Conservation (phyloP, 164 flowering plant species). For the Cinnamomum micranthum region DNA sequence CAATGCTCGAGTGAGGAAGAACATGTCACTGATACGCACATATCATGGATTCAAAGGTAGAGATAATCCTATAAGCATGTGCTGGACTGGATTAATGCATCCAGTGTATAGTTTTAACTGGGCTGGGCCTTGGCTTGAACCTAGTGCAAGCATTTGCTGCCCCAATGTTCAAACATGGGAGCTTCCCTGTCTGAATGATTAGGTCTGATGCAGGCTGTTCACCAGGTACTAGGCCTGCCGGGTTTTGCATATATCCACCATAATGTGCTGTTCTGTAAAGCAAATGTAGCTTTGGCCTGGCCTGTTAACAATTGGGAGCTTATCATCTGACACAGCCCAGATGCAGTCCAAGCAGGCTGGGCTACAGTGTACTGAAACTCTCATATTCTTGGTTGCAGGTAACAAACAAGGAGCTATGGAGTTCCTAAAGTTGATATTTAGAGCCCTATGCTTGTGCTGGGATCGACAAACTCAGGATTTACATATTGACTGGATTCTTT, state of each 20-base stretch:
- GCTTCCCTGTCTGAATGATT: background rate
- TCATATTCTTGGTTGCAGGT: constrained; percentile 38
- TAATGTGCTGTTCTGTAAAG: background rate
- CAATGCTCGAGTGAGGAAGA: constrained; percentile 83
- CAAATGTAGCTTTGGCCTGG: background rate
- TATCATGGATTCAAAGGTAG: constrained; percentile 96
- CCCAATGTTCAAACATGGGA: background rate
- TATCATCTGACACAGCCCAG: background rate
- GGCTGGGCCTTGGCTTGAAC: background rate
- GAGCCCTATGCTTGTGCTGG: constrained; percentile 99
- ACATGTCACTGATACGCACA: constrained; percentile 74
- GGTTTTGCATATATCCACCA: too few relatives aligned
- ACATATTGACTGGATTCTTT: constrained; percentile 88
- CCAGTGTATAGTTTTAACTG: background rate
- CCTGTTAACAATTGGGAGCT: background rate
- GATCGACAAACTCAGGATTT: constrained; percentile 97
- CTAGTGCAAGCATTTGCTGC: background rate
- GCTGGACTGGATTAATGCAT: background rate
- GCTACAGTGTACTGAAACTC: background rate
- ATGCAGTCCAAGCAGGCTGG: background rate
- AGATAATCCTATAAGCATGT: background rate
- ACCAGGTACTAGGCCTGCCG: too few relatives aligned
- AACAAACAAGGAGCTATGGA: constrained; percentile 85
- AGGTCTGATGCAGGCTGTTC: too few relatives aligned
- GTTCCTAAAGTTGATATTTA: constrained; percentile 69